Conservation (phyloP, 2,329 filamentous ascomycete species). For the Beauveria asiatica region DNA sequence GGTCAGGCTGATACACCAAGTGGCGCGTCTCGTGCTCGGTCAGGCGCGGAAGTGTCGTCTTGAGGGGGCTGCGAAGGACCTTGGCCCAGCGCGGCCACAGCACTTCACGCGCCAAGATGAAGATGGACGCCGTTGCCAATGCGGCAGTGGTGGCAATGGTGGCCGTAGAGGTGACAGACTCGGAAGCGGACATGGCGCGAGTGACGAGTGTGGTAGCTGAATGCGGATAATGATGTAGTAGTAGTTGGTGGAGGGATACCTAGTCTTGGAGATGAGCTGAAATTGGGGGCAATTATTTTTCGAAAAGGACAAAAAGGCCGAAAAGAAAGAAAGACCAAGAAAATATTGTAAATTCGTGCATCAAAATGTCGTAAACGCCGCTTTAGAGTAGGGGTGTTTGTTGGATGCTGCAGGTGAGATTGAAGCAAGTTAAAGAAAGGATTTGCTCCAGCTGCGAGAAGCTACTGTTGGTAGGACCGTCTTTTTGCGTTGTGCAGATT, state of each 20-base stretch:
- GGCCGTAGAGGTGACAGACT: constrained; percentile 24
- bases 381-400: too few relatives aligned
- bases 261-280: neutral
- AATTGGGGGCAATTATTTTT: neutral
- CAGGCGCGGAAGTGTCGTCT: constrained; percentile 28
- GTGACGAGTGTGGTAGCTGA: neutral
- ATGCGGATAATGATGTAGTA: neutral
- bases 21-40: constrained; percentile 28
- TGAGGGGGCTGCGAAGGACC: constrained; percentile 37
- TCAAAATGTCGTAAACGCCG: too few relatives aligned
- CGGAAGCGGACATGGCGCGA: neutral
- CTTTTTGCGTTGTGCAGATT: too few relatives aligned
- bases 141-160: constrained; percentile 32
- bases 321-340: too few relatives aligned
- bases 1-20: constrained; percentile 55
- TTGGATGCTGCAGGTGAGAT: too few relatives aligned
- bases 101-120: constrained; percentile 21
- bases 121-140: constrained; percentile 19
- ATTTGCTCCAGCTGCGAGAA: too few relatives aligned
- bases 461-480: too few relatives aligned
- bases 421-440: too few relatives aligned
- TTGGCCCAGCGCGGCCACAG: constrained; percentile 33
- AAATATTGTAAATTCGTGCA: too few relatives aligned
- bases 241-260: neutral
- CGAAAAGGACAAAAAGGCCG: too few relatives aligned